Base-by-base conservation (phyloP, 2,329 filamentous ascomycete species). In the Verticillium zaregamsianum region DNA sequence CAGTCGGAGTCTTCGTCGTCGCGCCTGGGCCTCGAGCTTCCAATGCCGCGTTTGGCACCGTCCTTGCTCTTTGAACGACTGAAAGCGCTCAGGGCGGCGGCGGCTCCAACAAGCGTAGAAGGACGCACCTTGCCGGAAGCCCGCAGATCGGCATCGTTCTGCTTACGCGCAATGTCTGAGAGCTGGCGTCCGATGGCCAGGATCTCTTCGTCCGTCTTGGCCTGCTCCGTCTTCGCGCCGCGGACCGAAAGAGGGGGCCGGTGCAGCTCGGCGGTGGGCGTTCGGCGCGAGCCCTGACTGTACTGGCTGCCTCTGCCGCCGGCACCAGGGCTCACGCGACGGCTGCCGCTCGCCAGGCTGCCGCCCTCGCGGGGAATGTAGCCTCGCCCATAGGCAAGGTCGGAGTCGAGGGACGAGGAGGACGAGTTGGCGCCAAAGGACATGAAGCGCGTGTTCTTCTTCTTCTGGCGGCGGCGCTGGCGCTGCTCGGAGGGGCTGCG, bases 381-480 rank as follows among this genome's bases (percentile, higher is more conserved):
- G 17, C 86, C 87, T 60, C 77, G 80, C 11, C 88, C 88, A 70
- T 90, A 91, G 11, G 88, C 88, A 63, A 91, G 75, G 69, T 91
- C 89, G 23, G 83, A 85, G 72, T 90, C 86, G 60, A 90, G 79
- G 1, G 87, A 89, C 0, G 87, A 90, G 2, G 86, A 88, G 1
- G 87, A 90, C 2, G 84, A 88, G 68, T 87, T 89, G 60, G 33
- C 72, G 35, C 77, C 79, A 67, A 86, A 82, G 61, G 80, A 82
- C 52, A 88, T 79, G 59, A 89, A 81, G 62, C 85, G 81, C 45
- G 79, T 79, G 65, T 77, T 79, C 66, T 78, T 80, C 61, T 79
- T 80, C 66, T 79, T 76, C 32, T 66, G 66, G 45, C 72, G 71
- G 59, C 67, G 70, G 37, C 73, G 74, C n/a, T 74, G 73, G 31